These are phyloP conservation scores for Scheffersomyces illinoinensis DNA, from an alignment of 1,139 yeast genomes.

Conservation along the genomic window DNA sequence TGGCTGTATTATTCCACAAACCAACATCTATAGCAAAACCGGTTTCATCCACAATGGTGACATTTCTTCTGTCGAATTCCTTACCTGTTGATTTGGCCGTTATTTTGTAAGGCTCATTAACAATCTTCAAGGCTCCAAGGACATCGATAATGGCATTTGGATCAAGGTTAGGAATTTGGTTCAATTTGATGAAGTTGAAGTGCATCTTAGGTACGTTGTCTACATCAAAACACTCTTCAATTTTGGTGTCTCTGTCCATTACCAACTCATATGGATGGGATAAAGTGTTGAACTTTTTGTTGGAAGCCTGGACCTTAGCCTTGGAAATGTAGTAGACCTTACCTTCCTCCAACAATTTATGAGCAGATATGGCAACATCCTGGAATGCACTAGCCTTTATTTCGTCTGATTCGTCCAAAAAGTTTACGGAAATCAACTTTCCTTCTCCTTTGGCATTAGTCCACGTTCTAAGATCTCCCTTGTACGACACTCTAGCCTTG, in stretches of 20 bases:
- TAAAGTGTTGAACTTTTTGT: conserved; percentile 82
- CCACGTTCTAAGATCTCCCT: conserved; percentile 88
- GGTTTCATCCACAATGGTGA: conserved; percentile 82
- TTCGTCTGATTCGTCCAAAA: conserved; percentile 93
- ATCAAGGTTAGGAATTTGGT: conserved; percentile 65
- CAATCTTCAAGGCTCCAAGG: conserved; percentile 79
- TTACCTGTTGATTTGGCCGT: conserved; percentile 93
- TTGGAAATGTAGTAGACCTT: conserved; percentile 83
- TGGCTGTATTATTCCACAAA: conserved; percentile 87
- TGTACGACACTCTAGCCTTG: conserved; percentile 86
- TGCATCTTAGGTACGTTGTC: conserved; percentile 74
- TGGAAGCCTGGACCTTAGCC: conserved; percentile 80
- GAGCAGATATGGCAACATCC: conserved; percentile 78
- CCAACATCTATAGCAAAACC: conserved; percentile 77
- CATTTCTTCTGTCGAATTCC: conserved; percentile 88
- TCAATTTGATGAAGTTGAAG: conserved; percentile 73
- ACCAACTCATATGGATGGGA: conserved; percentile 86
- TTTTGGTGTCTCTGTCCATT: conserved; percentile 75
- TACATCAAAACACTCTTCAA: conserved; percentile 69
- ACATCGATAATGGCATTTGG: conserved; percentile 79
- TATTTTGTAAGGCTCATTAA: conserved; percentile 73
- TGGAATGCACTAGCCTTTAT: conserved; percentile 95
- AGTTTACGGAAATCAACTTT: conserved; percentile 81
- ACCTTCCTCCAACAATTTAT: conserved; percentile 79
- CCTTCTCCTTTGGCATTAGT: conserved; percentile 87